Evolutionary conservation across 1,139 yeast genomes (phyloP), one percentile per base, ranked within the genome.

Genomic region (Saccharomycopsis hybrid): DNA sequence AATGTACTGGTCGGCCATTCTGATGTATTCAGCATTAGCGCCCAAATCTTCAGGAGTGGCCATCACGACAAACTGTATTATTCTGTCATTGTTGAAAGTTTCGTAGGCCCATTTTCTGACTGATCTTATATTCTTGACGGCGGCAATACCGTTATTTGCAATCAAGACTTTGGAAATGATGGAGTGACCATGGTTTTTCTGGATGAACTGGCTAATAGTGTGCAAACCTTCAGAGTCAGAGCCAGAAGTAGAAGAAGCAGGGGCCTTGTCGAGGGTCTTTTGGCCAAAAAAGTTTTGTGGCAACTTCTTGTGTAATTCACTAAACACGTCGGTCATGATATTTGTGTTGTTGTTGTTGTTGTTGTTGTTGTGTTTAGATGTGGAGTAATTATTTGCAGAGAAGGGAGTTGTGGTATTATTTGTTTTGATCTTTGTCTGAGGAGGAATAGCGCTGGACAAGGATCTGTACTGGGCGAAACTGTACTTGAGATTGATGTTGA

Each of bases 21-120:
- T 81, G 64, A 92, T 89, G 68, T 92, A 92, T 66, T 92, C 99
- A 28, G 98, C 95, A 62, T 94, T 94, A 56, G 97, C 96, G 60
- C 80, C 90, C 62, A 92, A 73, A 72, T 92, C 99, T 68, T 92
- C 99, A 25, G 98, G 98, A 28, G 99, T 92, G 53, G 98, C 98
- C 99, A 92, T 92, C 44, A 86, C 97, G 41, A 92, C 92, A 65
- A 92, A 94, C 60, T 87, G 89, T 58, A 92, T 85, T 55, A 95
- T 90, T 64, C 86, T 78, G 68, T 92, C 97, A 63, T 94, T 83
- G 56, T 96, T 96, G 72, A 92, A 92, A 30, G 97, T 89, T 69
- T 92, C 97, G 69, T 92, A 94, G 42, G 97, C 92, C 98, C 98
- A 94, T 75, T 90, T 90, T 69, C 98, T 81, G 47, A 92, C 89